Evolutionary conservation across 305 asterid species (phyloP), one percentile per base, ranked within the genome.

Genomic region (Solanum hybrid): DNA sequence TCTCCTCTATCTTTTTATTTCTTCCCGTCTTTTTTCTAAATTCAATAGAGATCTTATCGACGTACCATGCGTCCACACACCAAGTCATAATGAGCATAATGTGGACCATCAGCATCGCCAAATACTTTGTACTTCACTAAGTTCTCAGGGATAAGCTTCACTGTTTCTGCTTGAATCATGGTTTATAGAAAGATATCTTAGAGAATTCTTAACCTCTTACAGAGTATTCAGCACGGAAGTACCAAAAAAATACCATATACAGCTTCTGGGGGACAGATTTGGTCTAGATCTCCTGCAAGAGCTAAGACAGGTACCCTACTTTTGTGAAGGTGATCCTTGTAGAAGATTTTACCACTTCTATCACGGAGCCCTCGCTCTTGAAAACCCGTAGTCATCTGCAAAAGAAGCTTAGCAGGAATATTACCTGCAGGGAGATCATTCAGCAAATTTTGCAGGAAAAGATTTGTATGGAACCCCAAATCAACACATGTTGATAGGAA

Each of bases 61-160:
- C 91, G 14, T 89, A 91, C 92, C 90, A 80, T 80, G n/a, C 12
- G 78, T 56, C 92, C 90, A 75, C 91, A 90, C 36, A 91, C 90
- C 20, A 91, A 85, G 87, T 91, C 92, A 86, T 91, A 91, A 89
- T 91, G 92, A 73, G 88, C 92, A 91, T 89, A 91, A 78, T 89
- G 92, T 37, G 92, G 90, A 32, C 92, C 92, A 51, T 75, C 36
- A 36, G 90, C 90, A 78, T 91, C 90, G 79, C 91, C 92, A 35
- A 89, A 84, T 51, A 91, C 91, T 87, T 89, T 89, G 92, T 69
- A 91, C 8, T 76, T 51, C 73, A 89, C 81, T 31, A 91, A 87
- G n/a, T 82, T 85, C 87, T 40, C 87, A 60, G 92, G 92, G 85
- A 91, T 89, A 38, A 86, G 91, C 90, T 91, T 91, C 27, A 84